Conservation (phyloP, 176 grass and related monocot genomes). For the Oryza meridionalis region DNA sequence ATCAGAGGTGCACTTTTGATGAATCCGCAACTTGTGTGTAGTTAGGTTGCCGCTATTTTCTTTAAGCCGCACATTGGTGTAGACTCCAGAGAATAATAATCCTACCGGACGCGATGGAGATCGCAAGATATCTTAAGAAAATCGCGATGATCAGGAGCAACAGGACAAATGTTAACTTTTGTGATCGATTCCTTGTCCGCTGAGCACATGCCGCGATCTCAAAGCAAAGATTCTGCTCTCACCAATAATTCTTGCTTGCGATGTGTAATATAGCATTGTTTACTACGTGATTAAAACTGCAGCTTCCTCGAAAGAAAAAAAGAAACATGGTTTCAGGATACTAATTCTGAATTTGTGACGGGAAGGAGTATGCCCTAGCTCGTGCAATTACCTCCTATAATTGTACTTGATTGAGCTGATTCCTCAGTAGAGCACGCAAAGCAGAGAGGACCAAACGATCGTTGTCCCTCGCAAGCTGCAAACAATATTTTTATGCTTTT, state of each 20-base stretch:
- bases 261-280: not conserved
- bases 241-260: not conserved
- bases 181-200: not conserved
- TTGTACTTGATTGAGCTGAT: not conserved
- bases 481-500: not conserved
- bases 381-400: not conserved
- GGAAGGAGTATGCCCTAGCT: not conserved
- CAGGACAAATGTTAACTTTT: slow-evolving; percentile 46
- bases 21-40: not conserved
- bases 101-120: not conserved
- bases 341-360: not conserved
- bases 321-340: not conserved
- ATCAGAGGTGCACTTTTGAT: not conserved
- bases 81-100: slow-evolving; percentile 20
- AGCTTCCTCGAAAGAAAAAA: not conserved
- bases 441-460: not conserved
- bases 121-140: slow-evolving; percentile 47
- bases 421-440: not conserved
- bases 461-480: not conserved
- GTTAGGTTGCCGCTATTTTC: not conserved
- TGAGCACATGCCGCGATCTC: slow-evolving; percentile 41
- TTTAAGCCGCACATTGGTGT: not conserved
- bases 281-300: not conserved
- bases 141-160: slow-evolving; percentile 29
- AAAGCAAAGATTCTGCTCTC: not conserved